Percentiles rank a stretch among this genome's conserved stretches.
These are phyloP conservation scores for Reutealis trisperma DNA, from an alignment of 345 rosid species.

Conservation along the genomic window DNA sequence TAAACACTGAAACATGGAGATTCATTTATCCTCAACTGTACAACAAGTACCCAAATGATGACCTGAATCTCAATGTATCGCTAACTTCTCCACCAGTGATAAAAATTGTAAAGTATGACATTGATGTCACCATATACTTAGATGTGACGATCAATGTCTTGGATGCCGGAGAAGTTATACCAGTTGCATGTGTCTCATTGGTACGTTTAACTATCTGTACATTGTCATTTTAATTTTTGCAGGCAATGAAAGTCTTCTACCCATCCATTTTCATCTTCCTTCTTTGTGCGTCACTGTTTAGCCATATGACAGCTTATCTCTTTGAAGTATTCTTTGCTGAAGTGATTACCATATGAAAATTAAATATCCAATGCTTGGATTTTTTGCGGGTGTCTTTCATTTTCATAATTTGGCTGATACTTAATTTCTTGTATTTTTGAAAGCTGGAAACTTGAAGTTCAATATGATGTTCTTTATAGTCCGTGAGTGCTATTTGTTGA, in stretches of 20 bases:
- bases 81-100: conserved; percentile 58
- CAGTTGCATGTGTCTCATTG: conserved; percentile 62
- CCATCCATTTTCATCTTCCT: neutral
- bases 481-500: conserved; percentile 1
- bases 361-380: neutral
- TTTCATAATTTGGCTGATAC: neutral
- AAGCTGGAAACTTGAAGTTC: neutral
- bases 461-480: neutral
- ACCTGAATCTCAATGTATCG: conserved; percentile 52
- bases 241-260: neutral
- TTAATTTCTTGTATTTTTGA: neutral
- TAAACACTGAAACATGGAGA: conserved; percentile 74
- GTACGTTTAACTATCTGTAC: conserved; percentile 39
- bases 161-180: conserved; percentile 44
- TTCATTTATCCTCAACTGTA: conserved; percentile 60
- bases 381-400: neutral
- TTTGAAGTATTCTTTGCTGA: neutral
- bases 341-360: neutral
- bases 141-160: conserved; percentile 56
- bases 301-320: neutral
- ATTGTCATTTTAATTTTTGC: neutral
- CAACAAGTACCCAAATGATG: conserved; percentile 52
- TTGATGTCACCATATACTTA: conserved; percentile 40
- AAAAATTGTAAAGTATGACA: conserved; percentile 36
- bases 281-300: neutral